phyloP scores from a whole-genome alignment of 2,329 filamentous ascomycete genomes.

The Epichloe elymi region DNA sequence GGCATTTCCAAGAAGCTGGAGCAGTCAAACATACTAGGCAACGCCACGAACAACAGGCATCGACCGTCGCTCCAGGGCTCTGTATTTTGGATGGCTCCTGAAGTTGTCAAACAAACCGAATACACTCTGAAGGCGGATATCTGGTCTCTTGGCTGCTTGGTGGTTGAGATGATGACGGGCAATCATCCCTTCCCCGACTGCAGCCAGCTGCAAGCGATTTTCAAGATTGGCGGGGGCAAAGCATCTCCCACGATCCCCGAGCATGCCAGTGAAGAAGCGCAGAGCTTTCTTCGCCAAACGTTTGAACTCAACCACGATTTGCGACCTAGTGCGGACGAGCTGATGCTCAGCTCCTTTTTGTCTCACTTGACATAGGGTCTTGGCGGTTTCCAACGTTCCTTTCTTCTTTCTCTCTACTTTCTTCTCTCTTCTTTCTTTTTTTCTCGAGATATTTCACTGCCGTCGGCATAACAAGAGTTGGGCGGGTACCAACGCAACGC shows the following conservation, averaged over 20 bases:
- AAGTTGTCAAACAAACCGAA: conserved; percentile 94
- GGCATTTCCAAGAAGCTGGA: conserved; percentile 97
- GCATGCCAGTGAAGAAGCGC: conserved; percentile 70
- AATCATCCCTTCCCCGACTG: conserved; percentile 93
- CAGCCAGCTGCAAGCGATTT: conserved; percentile 94
- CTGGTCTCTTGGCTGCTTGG: conserved; percentile 91
- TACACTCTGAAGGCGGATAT: conserved; percentile 98
- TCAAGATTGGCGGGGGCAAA: conserved; percentile 87
- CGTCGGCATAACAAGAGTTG: conserved; percentile 1
- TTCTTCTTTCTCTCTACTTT: neutral
- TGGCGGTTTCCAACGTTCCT: neutral
- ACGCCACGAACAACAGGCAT: conserved; percentile 53
- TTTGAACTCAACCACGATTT: conserved; percentile 94
- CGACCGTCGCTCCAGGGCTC: conserved; percentile 82
- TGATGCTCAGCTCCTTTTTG: conserved; percentile 74
- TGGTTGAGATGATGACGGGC: conserved; percentile 99
- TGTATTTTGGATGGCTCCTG: conserved; percentile 99
- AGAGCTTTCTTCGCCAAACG: conserved; percentile 71
- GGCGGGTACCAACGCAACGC: conserved; percentile 6
- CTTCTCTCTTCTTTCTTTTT: neutral
- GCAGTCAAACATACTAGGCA: conserved; percentile 68
- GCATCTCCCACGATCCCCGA: conserved; percentile 83
- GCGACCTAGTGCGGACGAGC: conserved; percentile 80
- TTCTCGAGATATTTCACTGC: neutral
- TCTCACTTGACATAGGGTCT: conserved; percentile 45